Evolutionary conservation across 306 rosid species (phyloP).

Genomic region (Inga oerstediana): DNA sequence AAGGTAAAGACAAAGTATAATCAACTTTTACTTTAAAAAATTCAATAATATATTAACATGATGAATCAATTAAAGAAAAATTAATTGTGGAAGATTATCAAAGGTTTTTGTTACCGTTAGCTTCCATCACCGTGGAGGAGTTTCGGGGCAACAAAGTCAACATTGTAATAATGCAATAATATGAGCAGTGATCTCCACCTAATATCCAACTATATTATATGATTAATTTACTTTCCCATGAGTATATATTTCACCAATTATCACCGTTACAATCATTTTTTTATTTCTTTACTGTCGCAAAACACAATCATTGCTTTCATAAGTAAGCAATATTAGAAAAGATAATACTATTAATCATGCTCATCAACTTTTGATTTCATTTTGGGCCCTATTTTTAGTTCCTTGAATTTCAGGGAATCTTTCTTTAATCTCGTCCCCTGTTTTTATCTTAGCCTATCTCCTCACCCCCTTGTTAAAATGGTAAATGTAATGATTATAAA

Average conservation of each 20-base stretch:
- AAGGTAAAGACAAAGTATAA: too few relatives aligned
- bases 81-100: not conserved
- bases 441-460: not conserved
- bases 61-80: not conserved
- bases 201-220: conserved; percentile 6
- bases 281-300: conserved; percentile 9
- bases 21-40: not conserved
- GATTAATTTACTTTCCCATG: conserved; percentile 8
- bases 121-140: conserved; percentile 20
- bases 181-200: conserved; percentile 7
- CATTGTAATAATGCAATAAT: not conserved
- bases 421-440: not conserved
- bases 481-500: not conserved
- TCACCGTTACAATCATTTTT: conserved; percentile 27
- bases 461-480: not conserved
- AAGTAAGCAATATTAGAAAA: not conserved
- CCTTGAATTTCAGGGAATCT: conserved; percentile 16
- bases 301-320: conserved; percentile 35
- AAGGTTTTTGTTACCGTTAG: conserved; percentile 37
- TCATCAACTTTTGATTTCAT: not conserved
- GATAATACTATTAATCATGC: conserved; percentile 11
- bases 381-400: not conserved
- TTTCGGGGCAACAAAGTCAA: conserved; percentile 46
- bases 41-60: not conserved
- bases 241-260: conserved; percentile 28